Base-by-base conservation (phyloP, 495 filamentous ascomycete species). In the Talaromyces liani region DNA sequence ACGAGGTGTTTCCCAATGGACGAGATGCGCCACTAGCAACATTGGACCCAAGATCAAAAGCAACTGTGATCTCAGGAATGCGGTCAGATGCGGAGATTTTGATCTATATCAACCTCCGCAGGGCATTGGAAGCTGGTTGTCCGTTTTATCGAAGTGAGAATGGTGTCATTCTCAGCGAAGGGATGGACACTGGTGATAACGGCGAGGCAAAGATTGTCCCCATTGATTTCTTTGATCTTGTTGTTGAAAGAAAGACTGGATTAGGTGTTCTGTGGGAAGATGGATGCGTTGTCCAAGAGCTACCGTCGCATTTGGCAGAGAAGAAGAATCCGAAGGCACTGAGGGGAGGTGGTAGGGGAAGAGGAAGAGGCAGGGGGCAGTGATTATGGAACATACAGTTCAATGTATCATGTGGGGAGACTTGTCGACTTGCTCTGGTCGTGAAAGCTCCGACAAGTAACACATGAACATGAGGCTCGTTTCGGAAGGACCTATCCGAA, bases 91-190 rank as follows among this genome's bases (percentile, higher is more conserved):
- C 90, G 2, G 87, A 93, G 69, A 68, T 97, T 31, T 71, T 97
- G 25, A 82, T 98, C 29, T 94, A 89, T 70, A 78, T 96, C 29
- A 88, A 98, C 74, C 75, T 96, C 45, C 75, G 75, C 70, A 80
- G 77, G 65, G 88, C 89, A 33, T 68, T 91, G 49, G 75, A 76
- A 18, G 84, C 84, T 16, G 84, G 81, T 0, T 88, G 85, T 63
- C 77, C 94, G 70, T 97, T 94, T 82, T 97, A 90, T 88, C 72
- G 84, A 63, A 92, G 89, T 73, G 90, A 90, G 61, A 98, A 98
- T 73, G 91, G 86, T 2, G 94, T 93, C 2, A 75, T 84, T 58
- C 70, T 84, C 6, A 82, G 77, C 39, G 81, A 82, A 64, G 81
- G 78, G 3, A 60, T 80, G n/a, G 60, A 66, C 8, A 47, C 66